Percentiles rank a stretch among this genome's conserved stretches.
phyloP scores from a whole-genome alignment of 192 early-diverging fungal genomes.

The Diversispora epigaea region DNA sequence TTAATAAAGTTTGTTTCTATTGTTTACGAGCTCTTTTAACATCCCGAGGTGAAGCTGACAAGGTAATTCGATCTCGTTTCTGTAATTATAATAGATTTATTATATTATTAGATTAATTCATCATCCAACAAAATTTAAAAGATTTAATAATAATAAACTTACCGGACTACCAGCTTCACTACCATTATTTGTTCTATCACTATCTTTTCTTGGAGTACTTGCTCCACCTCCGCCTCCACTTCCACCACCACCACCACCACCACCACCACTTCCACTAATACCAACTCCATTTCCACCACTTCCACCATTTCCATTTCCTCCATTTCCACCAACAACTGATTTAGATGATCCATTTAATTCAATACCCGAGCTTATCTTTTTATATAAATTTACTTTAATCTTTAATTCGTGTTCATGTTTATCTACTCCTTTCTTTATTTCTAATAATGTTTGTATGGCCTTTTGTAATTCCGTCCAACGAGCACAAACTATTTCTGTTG shows the following conservation, averaged over 20 bases:
- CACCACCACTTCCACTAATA: neutral
- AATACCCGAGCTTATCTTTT: neutral
- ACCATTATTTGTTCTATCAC: neutral
- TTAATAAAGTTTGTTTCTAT: too few relatives aligned
- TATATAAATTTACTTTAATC: constrained; percentile 24
- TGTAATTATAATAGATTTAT: neutral
- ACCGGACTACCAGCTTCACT: neutral
- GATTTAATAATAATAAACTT: neutral
- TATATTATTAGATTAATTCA: neutral
- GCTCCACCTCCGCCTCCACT: neutral
- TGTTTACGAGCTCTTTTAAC: neutral
- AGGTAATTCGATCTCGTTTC: neutral
- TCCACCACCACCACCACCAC: neutral
- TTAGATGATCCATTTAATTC: neutral
- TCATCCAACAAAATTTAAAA: neutral
- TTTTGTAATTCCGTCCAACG: constrained; percentile 76
- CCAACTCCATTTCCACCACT: neutral
- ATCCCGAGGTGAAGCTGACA: constrained; percentile 2
- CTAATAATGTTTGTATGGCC: constrained; percentile 74
- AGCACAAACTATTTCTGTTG: constrained; percentile 75
- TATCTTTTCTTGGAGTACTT: neutral
- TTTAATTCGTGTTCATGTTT: constrained; percentile 76
- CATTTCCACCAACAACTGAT: neutral
- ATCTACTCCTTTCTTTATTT: constrained; percentile 81
- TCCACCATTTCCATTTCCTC: neutral